Percentiles rank a stretch among this genome's conserved stretches.
Conservation (phyloP, 1,139 yeast genomes). For the Lodderomyces pseudojiufengensis region DNA sequence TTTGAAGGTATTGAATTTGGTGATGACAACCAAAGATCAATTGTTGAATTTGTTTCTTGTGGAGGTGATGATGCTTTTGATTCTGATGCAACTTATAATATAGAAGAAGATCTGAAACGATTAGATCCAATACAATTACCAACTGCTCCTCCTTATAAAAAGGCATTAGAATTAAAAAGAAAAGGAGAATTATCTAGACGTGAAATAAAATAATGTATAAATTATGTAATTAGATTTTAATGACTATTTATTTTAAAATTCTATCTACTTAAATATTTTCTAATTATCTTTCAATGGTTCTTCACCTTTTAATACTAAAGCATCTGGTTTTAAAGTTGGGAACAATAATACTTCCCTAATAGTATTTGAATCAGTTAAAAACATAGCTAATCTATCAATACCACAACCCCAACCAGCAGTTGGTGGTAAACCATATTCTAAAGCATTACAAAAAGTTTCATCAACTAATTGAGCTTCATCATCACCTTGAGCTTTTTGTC, state of each 20-base stretch:
- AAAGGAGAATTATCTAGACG: conserved; percentile 51
- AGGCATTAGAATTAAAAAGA: conserved; percentile 84
- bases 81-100: conserved; percentile 89
- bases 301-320: conserved; percentile 36
- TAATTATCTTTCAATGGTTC: conserved; percentile 17
- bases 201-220: conserved; percentile 1
- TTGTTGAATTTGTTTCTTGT: conserved; percentile 90
- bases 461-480: conserved; percentile 97
- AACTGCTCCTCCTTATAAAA: conserved; percentile 93
- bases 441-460: conserved; percentile 95
- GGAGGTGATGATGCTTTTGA: conserved; percentile 86
- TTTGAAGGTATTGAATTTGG: conserved; percentile 57
- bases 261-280: neutral
- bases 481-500: conserved; percentile 98
- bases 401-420: conserved; percentile 99
- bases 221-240: no score
- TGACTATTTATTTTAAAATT: conserved; percentile 1
- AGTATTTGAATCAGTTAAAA: conserved; percentile 92
- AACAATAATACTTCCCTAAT: conserved; percentile 95
- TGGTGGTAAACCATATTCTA: conserved; percentile 98
- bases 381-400: conserved; percentile 97
- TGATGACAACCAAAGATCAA: conserved; percentile 48
- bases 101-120: conserved; percentile 47
- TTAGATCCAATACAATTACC: conserved; percentile 93
- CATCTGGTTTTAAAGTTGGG: conserved; percentile 98